Percentiles rank a stretch among this genome's conserved stretches.
Evolutionary conservation across 495 filamentous ascomycete genomes (phyloP).

Genomic region (Umbilicaria muhlenbergii): DNA sequence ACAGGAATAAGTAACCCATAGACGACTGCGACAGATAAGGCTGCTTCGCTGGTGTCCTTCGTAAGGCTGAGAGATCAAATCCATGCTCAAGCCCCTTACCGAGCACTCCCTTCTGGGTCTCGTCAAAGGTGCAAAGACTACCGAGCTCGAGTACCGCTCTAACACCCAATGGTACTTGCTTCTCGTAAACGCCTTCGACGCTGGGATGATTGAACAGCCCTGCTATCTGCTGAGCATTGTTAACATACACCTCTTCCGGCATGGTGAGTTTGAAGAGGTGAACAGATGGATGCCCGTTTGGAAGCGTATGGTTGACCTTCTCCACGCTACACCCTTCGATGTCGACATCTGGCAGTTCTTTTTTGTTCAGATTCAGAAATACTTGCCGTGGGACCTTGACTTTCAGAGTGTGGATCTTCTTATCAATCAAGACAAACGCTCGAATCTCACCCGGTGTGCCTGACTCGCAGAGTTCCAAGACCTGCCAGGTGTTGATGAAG

Average conservation of each 20-base stretch:
- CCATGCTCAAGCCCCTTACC: conserved; percentile 86
- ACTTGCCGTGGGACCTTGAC: conserved; percentile 79
- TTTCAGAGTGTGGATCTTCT: conserved; percentile 74
- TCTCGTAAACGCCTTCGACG: conserved; percentile 94
- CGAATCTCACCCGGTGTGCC: conserved; percentile 70
- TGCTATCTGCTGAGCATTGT: conserved; percentile 66
- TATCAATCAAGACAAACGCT: conserved; percentile 86
- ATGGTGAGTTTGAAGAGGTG: conserved; percentile 90
- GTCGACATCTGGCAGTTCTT: conserved; percentile 78
- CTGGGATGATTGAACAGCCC: conserved; percentile 79
- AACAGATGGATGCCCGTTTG: conserved; percentile 86
- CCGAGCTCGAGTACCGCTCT: conserved; percentile 79
- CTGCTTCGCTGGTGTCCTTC: conserved; percentile 43
- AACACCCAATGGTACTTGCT: conserved; percentile 68
- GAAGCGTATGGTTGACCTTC: conserved; percentile 80
- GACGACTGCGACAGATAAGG: conserved; percentile 54
- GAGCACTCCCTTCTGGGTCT: conserved; percentile 75
- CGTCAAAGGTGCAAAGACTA: conserved; percentile 88
- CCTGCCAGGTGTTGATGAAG: conserved; percentile 85
- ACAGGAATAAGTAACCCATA: conserved; percentile 75
- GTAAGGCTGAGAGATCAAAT: conserved; percentile 72
- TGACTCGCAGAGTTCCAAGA: conserved; percentile 72
- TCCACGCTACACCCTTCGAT: conserved; percentile 75
- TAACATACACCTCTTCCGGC: conserved; percentile 73
- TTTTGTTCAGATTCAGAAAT: conserved; percentile 78